Conservation (phyloP, 345 rosid species). For the Excoecaria agallocha region DNA sequence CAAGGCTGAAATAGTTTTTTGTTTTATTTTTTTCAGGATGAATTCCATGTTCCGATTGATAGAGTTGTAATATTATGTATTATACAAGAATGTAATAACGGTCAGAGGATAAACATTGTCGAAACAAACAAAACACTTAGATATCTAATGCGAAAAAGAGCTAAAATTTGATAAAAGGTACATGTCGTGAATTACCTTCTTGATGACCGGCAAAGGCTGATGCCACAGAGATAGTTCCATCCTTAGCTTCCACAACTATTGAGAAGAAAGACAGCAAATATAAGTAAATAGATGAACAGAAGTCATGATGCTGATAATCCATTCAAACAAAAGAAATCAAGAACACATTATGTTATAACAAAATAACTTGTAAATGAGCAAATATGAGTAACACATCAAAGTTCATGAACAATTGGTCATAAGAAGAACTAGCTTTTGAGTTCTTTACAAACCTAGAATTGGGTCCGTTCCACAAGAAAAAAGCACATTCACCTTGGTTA, state of each 20-base stretch:
- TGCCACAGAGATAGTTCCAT: conserved; percentile 77
- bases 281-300: not conserved
- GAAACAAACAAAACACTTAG: not conserved
- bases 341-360: not conserved
- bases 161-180: not conserved
- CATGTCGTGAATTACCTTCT: conserved; percentile 48
- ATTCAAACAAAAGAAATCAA: not conserved
- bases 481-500: not conserved
- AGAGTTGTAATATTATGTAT: too few species aligned
- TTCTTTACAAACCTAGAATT: not conserved
- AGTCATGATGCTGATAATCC: not conserved
- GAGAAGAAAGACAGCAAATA: not conserved
- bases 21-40: too few species aligned
- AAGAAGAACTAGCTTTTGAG: not conserved
- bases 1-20: not conserved
- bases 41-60: too few species aligned
- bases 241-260: conserved; percentile 69
- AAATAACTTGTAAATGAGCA: not conserved
- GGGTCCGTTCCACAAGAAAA: not conserved
- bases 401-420: too few species aligned
- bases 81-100: not conserved
- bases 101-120: not conserved
- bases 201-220: conserved; percentile 88
- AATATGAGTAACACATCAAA: too few species aligned
- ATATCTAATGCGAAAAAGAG: not conserved